These are phyloP conservation scores for Volvox africanus DNA, from an alignment of 139 green algal genomes.

Conservation along the genomic window DNA sequence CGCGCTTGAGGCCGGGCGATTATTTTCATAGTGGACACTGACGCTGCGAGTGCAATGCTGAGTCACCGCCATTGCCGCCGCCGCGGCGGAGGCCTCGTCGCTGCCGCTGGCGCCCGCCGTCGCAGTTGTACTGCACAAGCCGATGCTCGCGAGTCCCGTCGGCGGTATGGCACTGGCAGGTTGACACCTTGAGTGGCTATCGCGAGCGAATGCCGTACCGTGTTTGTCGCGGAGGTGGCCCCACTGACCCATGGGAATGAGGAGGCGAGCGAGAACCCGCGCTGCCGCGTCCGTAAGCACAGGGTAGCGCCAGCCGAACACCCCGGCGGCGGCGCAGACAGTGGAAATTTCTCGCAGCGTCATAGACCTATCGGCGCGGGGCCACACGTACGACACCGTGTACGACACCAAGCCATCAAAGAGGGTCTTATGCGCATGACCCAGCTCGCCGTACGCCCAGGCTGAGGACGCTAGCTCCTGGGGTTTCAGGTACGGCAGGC, in stretches of 20 bases:
- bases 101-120: too few species aligned
- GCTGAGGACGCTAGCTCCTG: constrained; percentile 47
- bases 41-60: too few species aligned
- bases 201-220: too few species aligned
- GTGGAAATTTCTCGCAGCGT: background rate
- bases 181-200: background rate
- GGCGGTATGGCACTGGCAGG: background rate
- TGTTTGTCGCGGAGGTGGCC: too few species aligned
- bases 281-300: background rate
- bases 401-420: background rate
- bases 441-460: constrained; percentile 8
- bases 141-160: background rate
- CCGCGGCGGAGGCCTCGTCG: too few species aligned
- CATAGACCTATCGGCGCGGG: background rate
- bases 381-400: background rate
- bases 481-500: constrained; percentile 7
- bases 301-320: background rate
- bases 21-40: too few species aligned
- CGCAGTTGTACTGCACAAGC: background rate
- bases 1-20: background rate
- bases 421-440: background rate
- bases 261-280: background rate
- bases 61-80: too few species aligned
- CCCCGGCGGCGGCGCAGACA: background rate
- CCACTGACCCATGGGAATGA: too few species aligned